Conservation (phyloP, 441 rosid species). For the Gossypium trilobum region DNA sequence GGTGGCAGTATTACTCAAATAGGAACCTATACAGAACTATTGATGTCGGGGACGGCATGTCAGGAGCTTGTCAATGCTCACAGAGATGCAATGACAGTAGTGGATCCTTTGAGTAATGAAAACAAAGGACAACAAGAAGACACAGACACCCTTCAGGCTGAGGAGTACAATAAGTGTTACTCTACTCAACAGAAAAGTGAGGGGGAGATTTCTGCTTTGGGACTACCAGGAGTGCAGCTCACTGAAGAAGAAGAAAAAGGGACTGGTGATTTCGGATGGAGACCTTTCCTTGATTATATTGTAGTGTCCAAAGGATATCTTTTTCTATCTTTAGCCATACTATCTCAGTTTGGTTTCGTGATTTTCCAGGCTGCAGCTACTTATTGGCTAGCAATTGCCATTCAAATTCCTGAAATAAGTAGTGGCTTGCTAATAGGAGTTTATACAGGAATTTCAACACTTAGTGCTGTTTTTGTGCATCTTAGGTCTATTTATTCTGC, state of each 20-base stretch:
- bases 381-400: conserved; percentile 78
- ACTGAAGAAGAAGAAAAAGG: conserved; percentile 74
- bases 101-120: conserved; percentile 23
- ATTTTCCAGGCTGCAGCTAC: conserved; percentile 67
- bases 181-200: conserved; percentile 23
- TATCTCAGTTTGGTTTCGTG: conserved; percentile 40
- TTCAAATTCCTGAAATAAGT: conserved; percentile 41
- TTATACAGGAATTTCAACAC: conserved; percentile 48
- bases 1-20: conserved; percentile 56
- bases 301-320: conserved; percentile 38
- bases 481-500: conserved; percentile 40
- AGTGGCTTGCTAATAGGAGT: conserved; percentile 49
- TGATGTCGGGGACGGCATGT: conserved; percentile 51
- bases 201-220: conserved; percentile 31
- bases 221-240: conserved; percentile 38
- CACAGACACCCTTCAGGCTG: conserved; percentile 1
- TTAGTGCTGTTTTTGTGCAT: conserved; percentile 48
- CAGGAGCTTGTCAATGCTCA: conserved; percentile 77
- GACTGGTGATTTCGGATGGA: conserved; percentile 60
- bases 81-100: conserved; percentile 43
- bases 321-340: conserved; percentile 29
- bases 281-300: conserved; percentile 66
- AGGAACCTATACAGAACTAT: conserved; percentile 58
- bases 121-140: conserved; percentile 18
- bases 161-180: conserved; percentile 10